Evolutionary conservation across 208 protist genomes (phyloP).

Genomic region (Novymonas esmeraldas): DNA sequence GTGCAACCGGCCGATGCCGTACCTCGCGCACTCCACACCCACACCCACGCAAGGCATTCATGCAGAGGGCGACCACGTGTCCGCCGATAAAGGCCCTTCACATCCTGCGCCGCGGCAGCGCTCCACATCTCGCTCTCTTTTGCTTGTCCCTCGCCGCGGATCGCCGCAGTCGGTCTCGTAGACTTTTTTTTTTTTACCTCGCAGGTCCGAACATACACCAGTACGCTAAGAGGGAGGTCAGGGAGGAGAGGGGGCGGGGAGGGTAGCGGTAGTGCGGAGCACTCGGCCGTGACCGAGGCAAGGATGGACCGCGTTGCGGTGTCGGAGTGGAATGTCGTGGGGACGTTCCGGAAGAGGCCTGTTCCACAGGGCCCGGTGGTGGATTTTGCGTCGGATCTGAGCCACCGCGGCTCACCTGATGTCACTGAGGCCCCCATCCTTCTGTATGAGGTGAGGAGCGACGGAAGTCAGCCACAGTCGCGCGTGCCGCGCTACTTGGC

Average conservation of each 20-base stretch:
- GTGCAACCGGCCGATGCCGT: too few relatives aligned
- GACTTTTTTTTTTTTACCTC: too few relatives aligned
- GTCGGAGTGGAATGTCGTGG: slow-evolving; percentile 47
- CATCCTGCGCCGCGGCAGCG: too few relatives aligned
- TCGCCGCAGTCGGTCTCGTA: background rate
- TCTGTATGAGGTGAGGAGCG: slow-evolving; percentile 31
- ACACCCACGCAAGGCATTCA: too few relatives aligned
- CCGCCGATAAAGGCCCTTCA: too few relatives aligned
- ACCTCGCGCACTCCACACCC: too few relatives aligned
- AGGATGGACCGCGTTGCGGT: slow-evolving; percentile 21
- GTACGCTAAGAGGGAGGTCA: background rate
- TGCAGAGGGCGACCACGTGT: too few relatives aligned
- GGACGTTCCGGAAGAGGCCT: slow-evolving; percentile 35
- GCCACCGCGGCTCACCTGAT: slow-evolving; percentile 15
- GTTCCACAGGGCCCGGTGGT: slow-evolving; percentile 40
- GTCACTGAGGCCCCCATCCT: slow-evolving; percentile 31
- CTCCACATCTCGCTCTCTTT: too few relatives aligned
- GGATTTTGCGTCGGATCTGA: slow-evolving; percentile 30
- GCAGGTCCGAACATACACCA: background rate
- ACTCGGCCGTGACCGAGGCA: background rate
- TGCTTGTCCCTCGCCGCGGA: too few relatives aligned
- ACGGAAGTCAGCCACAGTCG: slow-evolving; percentile 27
- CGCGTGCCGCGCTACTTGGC: slow-evolving; percentile 61
- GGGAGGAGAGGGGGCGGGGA: too few relatives aligned
- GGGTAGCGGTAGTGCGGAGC: too few relatives aligned